These are phyloP conservation scores for Tylopilus rubrobrunneus DNA, from an alignment of 768 basidiomycete species.

Conservation along the genomic window DNA sequence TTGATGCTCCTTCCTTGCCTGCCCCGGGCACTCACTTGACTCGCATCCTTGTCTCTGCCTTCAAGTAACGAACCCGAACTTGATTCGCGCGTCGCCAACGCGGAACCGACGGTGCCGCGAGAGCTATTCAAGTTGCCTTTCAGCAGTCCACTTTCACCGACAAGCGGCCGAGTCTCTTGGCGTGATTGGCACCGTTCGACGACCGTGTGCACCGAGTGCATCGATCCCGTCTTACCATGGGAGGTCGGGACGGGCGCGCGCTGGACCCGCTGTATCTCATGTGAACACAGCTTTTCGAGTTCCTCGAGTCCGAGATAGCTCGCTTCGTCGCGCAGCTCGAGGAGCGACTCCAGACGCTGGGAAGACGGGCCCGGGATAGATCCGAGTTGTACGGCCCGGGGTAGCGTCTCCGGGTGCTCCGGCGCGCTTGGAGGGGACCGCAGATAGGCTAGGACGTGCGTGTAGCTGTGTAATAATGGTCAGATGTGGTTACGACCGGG, in stretches of 20 bases:
- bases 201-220: slow-evolving; percentile 58
- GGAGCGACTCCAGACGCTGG: slow-evolving; percentile 57
- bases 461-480: slow-evolving; percentile 45
- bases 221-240: slow-evolving; percentile 47
- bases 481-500: background rate
- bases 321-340: slow-evolving; percentile 79
- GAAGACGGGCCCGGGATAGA: slow-evolving; percentile 33
- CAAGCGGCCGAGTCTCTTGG: slow-evolving; percentile 4
- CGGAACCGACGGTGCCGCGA: slow-evolving; percentile 1
- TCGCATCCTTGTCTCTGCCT: slow-evolving; percentile 4
- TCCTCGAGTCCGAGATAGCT: slow-evolving; percentile 65
- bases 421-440: slow-evolving; percentile 48
- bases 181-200: slow-evolving; percentile 46
- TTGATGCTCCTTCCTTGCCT: slow-evolving; percentile 3
- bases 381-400: slow-evolving; percentile 53
- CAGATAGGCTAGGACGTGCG: slow-evolving; percentile 68
- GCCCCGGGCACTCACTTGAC: slow-evolving; percentile 7
- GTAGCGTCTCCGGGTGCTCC: slow-evolving; percentile 51
- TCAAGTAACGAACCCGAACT: slow-evolving; percentile 9
- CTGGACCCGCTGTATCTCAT: slow-evolving; percentile 58
- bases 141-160: slow-evolving; percentile 2
- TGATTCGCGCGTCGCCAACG: background rate
- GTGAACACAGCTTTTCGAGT: slow-evolving; percentile 60
- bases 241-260: slow-evolving; percentile 35
- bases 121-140: background rate